Evolutionary conservation across 2,329 filamentous ascomycete species (phyloP).

Genomic region (Colletotrichum echinochloae): DNA sequence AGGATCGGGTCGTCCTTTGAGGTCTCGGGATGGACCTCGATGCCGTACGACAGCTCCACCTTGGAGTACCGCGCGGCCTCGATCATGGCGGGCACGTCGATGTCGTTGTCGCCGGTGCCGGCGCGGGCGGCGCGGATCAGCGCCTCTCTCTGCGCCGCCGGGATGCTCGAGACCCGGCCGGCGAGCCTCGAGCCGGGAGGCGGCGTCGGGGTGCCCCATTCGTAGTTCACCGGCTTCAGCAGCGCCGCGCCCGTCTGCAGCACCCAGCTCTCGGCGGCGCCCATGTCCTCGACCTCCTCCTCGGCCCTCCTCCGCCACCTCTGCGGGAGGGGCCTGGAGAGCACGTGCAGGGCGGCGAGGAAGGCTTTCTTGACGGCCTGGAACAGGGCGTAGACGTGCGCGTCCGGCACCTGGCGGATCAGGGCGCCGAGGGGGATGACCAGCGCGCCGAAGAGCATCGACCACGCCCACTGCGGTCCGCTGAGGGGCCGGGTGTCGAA

Average conservation of each 20-base stretch:
- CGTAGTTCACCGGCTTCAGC: conserved; percentile 43
- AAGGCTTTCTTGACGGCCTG: conserved; percentile 48
- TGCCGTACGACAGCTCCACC: conserved; percentile 27
- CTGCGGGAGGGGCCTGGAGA: conserved; percentile 39
- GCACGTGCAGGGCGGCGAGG: conserved; percentile 40
- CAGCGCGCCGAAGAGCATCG: conserved; percentile 74
- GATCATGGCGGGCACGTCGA: conserved; percentile 37
- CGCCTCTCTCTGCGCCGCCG: conserved; percentile 42
- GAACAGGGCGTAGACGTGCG: conserved; percentile 50
- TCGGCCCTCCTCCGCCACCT: conserved; percentile 42
- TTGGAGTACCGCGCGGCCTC: conserved; percentile 35
- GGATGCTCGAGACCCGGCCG: conserved; percentile 41
- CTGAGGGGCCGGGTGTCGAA: conserved; percentile 72
- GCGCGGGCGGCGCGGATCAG: conserved; percentile 31
- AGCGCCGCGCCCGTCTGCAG: conserved; percentile 44
- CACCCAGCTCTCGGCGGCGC: conserved; percentile 43
- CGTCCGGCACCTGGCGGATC: conserved; percentile 58
- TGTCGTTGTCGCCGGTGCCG: conserved; percentile 34
- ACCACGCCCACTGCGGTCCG: conserved; percentile 77
- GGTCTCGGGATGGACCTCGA: conserved; percentile 57
- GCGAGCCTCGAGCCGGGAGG: conserved; percentile 36
- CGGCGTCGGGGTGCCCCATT: conserved; percentile 42
- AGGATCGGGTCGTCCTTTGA: conserved; percentile 54
- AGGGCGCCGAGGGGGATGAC: conserved; percentile 71
- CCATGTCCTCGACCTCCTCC: conserved; percentile 30